Conservation (phyloP, 768 basidiomycete species). For the Trametes gibbosa region DNA sequence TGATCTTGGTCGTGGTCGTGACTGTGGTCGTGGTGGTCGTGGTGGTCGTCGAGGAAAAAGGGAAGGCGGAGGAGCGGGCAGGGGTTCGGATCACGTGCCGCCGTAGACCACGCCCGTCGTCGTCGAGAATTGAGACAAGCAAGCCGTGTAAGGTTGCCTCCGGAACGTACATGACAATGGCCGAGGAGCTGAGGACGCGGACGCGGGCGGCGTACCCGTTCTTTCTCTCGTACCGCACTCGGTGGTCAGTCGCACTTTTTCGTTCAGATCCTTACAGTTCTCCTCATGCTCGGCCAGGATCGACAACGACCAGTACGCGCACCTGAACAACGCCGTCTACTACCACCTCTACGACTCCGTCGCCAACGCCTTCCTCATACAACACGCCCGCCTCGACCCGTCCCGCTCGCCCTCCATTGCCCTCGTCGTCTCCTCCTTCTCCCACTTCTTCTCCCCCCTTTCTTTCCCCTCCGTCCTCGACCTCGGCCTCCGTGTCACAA, state of each 20-base stretch:
- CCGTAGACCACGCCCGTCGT: too few species aligned
- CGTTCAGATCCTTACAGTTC: background rate
- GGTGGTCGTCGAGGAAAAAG: background rate
- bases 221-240: constrained; percentile 61
- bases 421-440: constrained; percentile 75
- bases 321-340: constrained; percentile 79
- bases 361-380: constrained; percentile 76
- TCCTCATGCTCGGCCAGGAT: constrained; percentile 46
- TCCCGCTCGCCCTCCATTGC: constrained; percentile 55
- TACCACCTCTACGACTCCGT: constrained; percentile 82
- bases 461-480: constrained; percentile 72
- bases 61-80: background rate
- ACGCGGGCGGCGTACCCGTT: constrained; percentile 54
- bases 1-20: background rate
- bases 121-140: too few species aligned
- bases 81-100: background rate
- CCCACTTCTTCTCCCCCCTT: constrained; percentile 73
- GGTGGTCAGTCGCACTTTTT: constrained; percentile 49
- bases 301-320: constrained; percentile 84
- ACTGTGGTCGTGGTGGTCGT: background rate
- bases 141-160: background rate
- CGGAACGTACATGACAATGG: background rate
- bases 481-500: constrained; percentile 65
- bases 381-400: constrained; percentile 57
- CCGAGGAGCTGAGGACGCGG: background rate